Evolutionary conservation across 73 alveolate genomes (phyloP), one percentile per base, ranked within the genome.

Genomic region (Blepharisma japonicum): DNA sequence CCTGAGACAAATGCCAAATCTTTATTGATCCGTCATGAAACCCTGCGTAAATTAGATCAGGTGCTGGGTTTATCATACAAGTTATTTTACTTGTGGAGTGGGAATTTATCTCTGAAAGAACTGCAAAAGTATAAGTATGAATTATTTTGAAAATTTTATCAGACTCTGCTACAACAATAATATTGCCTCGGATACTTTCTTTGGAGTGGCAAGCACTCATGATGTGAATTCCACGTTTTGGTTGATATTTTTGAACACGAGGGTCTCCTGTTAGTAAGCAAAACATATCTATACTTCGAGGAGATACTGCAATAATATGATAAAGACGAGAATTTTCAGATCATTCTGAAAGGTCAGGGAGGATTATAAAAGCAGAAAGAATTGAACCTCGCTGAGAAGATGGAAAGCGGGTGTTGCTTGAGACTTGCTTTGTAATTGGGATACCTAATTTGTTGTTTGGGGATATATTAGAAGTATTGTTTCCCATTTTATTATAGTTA

Each of bases 31-130:
- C 74, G 14, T n/a, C 11, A n/a, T 14, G 23, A 61, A 14, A 61
- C 11, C 74, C 74, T 61, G 23, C 74, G 23, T 61, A 61, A 61
- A 61, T n/a, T n/a, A 61, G 14, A 8, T 61, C 74, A 14, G 74
- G 74, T 8, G 74, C 74, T 14, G 46, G 38, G 11, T n/a, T 14
- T 14, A 61, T 61, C 74, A 61, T 61, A 14, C 47, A 14, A 39
- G 23, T 14, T 8, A 61, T 61, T 25, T 14, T 39, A 39, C 23
- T 61, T 61, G 42, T 32, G 42, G 42, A 32, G 3, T 32, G 42
- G 42, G 42, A 32, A 9, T 39, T 39, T 8, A 61, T 25, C 4
- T 39, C 23, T 61, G 14, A 14, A 25, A 20, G 18, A 9, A 61
- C 48, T 25, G 18, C 23, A 8, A 61, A 39, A 14, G 74, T 61